Evolutionary conservation across 345 rosid genomes (phyloP), one percentile per base, ranked within the genome.

Genomic region (Brassica carinata): DNA sequence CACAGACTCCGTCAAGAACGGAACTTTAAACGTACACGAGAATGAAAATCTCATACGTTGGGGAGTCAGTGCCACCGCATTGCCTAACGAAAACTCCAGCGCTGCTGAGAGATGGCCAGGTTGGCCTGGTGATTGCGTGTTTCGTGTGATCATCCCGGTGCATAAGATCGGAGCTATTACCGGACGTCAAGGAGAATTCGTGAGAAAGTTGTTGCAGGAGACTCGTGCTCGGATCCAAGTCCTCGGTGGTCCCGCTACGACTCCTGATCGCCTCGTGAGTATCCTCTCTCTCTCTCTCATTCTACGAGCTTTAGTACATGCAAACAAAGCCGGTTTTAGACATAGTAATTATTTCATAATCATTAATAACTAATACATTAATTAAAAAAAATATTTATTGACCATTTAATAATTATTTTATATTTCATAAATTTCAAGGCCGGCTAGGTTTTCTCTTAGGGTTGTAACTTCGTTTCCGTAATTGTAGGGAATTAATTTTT

Each of bases 181-280:
- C 58, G 98, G 97, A 27, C 90, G 96, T 70, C 91, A 92, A 40
- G 98, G 98, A 11, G 97, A 92, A 72, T 85, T 92, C 33, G 86
- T 94, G n/a, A 94, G 88, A 79, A 93, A 91, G 89, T 90, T 90
- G 92, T 94, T 97, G 71, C 97, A 91, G 53, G 97, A 92, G 79
- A 91, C 97, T 14, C 88, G 91, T 27, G 96, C 93, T 58, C 97
- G 97, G 40, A 87, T 93, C 79, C 91, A 91, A 81, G 84, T 94
- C 51, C 92, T 93, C 31, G 97, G 93, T 8, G 94, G 87, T n/a
- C 90, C 94, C 18, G 72, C 55, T 18, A 81, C 84, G 5, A 86
- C 85, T 69, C 83, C 92, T 13, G 94, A 94, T 84, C 92, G 95
- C 70, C 59, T 93, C 38, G 98, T 94, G 23, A 86, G 91, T 71